Evolutionary conservation across 164 flowering plant species (phyloP).

Genomic region (Aristolochia fimbriata): DNA sequence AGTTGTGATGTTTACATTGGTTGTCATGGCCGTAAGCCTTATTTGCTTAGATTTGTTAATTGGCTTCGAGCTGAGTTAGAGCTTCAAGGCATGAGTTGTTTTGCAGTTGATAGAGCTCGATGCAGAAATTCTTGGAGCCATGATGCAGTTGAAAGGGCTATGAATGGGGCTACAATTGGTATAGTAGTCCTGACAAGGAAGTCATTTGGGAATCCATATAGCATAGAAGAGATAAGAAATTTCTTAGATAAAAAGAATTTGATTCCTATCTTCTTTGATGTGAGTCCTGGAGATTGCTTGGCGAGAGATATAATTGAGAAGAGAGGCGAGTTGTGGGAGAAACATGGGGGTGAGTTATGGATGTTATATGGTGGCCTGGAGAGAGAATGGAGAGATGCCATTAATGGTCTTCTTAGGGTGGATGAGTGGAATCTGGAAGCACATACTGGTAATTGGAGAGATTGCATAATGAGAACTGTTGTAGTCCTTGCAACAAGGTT

Average conservation of each 20-base stretch:
- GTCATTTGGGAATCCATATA: conserved; percentile 76
- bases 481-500: conserved; percentile 57
- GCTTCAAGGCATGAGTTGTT: conserved; percentile 79
- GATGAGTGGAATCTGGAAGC: conserved; percentile 88
- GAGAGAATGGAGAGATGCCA: conserved; percentile 88
- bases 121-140: conserved; percentile 66
- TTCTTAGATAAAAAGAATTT: conserved; percentile 74
- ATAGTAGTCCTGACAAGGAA: conserved; percentile 71
- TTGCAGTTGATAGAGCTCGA: conserved; percentile 67
- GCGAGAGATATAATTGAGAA: conserved; percentile 81
- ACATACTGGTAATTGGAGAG: conserved; percentile 82
- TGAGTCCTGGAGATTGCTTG: conserved; percentile 75
- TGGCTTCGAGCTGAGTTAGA: conserved; percentile 94
- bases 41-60: conserved; percentile 59
- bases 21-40: conserved; percentile 71
- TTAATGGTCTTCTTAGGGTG: conserved; percentile 54
- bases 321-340: conserved; percentile 85
- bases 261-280: conserved; percentile 79
- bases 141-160: conserved; percentile 58
- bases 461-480: conserved; percentile 70
- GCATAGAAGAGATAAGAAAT: conserved; percentile 71
- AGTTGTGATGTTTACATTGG: conserved; percentile 88
- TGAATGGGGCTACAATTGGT: conserved; percentile 72
- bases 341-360: conserved; percentile 88
- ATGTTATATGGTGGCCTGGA: conserved; percentile 70